Evolutionary conservation across 192 early-diverging fungal genomes (phyloP), one percentile per base, ranked within the genome.

Genomic region (Kickxella alabastrina): DNA sequence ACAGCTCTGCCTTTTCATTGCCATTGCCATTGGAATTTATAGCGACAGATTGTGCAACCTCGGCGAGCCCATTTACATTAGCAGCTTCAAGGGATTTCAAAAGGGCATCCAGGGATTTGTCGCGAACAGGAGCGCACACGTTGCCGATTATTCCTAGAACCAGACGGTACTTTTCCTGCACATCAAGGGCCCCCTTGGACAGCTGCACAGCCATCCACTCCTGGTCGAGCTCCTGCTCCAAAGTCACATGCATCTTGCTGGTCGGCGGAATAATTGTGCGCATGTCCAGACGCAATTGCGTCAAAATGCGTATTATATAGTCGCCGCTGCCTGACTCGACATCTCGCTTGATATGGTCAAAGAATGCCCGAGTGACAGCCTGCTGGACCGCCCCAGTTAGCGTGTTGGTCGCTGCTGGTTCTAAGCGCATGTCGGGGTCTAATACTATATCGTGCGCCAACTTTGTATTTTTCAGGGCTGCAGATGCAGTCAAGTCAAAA

Each of bases 361-460:
- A 65, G 28, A 65, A 65, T 25, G 50, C 50, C 29, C 28, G 27
- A 14, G 45, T 35, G 9, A 65, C 55, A 7, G 55, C 50, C 26
- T 53, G 54, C 39, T 65, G 62, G n/a, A 65, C 55, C 2, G 60
- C 37, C 0, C 55, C 62, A 2, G 23, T 55, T 10, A 50, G 45
- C 1, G 62, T 52, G 26, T 44, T 65, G 6, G 24, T 36, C 0
- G 32, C 44, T 25, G 54, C 48, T 18, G 62, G 62, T 31, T 64
- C 38, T 3, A 72, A 53, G 1, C 49, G 61, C 38, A 60, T 32
- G 3, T 52, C 52, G 14, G 68, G 68, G 26, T 72, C 62, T 0
- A 72, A 40, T 1, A 71, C 56, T 21, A 71, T 46, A 24, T 71
- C 68, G 34, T 71, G 68, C 25, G 68, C 68, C 10, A 71, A 36